These are phyloP conservation scores for Immersiporthe knoxdaviesiana DNA, from an alignment of 2,329 filamentous ascomycete genomes.

Conservation along the genomic window DNA sequence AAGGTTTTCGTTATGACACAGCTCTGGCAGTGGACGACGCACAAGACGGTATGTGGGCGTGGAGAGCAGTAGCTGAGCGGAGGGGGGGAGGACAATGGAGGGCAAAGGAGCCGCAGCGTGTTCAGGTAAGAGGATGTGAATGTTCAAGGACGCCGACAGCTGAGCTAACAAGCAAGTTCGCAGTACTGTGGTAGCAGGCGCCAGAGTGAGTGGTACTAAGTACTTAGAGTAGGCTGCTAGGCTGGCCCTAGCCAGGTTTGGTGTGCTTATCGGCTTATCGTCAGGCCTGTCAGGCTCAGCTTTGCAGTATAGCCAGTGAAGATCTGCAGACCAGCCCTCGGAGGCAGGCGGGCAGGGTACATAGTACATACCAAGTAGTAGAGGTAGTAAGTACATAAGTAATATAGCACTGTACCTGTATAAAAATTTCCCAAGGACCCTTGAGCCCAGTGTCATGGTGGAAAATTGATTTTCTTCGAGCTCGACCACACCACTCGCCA, in stretches of 20 bases:
- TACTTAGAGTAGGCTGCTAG: too few species aligned
- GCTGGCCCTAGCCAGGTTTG: background rate
- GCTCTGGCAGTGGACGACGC: background rate
- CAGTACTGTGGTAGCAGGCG: background rate
- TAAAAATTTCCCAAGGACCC: slow-evolving; percentile 26
- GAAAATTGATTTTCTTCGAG: slow-evolving; percentile 29
- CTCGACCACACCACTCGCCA: slow-evolving; percentile 18
- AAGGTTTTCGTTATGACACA: background rate
- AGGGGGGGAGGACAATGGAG: background rate
- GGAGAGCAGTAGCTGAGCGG: background rate
- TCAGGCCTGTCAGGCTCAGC: background rate
- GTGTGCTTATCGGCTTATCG: slow-evolving; percentile 28
- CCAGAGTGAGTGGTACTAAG: too few species aligned
- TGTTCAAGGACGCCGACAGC: background rate
- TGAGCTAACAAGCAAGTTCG: background rate
- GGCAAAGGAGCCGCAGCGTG: background rate
- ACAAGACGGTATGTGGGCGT: background rate
- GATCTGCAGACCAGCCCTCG: background rate
- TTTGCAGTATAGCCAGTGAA: background rate
- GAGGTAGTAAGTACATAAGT: too few species aligned
- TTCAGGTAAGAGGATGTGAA: background rate
- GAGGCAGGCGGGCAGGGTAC: background rate
- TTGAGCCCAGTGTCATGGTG: slow-evolving; percentile 25
- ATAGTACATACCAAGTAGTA: too few species aligned
- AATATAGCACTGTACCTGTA: background rate